These are phyloP conservation scores for Leccinum insolens DNA, from an alignment of 1,284 basidiomycete genomes.

Conservation along the genomic window DNA sequence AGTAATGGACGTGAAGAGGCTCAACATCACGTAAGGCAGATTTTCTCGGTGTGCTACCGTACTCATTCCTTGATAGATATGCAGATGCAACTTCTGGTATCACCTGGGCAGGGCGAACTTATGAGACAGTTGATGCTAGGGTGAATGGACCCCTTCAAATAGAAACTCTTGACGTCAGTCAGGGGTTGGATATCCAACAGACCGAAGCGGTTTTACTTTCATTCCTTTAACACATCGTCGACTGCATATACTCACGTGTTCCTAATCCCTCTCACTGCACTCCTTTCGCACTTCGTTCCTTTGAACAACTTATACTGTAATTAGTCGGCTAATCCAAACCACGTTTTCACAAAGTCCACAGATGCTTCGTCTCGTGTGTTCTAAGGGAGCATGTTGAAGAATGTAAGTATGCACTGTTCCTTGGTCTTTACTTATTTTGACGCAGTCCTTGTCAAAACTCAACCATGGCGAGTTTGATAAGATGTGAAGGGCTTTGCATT, in stretches of 20 bases:
- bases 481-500: slow-evolving; percentile 75
- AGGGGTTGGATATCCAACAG: slow-evolving; percentile 54
- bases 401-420: slow-evolving; percentile 44
- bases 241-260: background rate
- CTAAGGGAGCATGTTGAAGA: slow-evolving; percentile 19
- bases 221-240: slow-evolving; percentile 29
- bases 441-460: slow-evolving; percentile 65
- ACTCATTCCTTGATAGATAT: slow-evolving; percentile 37
- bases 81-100: slow-evolving; percentile 59
- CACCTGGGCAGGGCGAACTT: slow-evolving; percentile 68
- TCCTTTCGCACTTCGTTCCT: background rate
- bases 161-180: slow-evolving; percentile 39
- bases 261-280: background rate
- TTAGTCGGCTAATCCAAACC: slow-evolving; percentile 26
- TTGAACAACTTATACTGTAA: background rate
- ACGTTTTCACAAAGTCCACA: slow-evolving; percentile 29
- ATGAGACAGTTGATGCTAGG: slow-evolving; percentile 56
- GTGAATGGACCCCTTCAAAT: slow-evolving; percentile 43
- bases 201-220: slow-evolving; percentile 55
- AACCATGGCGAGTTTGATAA: slow-evolving; percentile 85
- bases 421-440: slow-evolving; percentile 94
- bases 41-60: background rate
- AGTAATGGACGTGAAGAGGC: slow-evolving; percentile 44
- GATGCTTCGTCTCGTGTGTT: slow-evolving; percentile 34
- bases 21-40: slow-evolving; percentile 45